Percentiles rank a stretch among this genome's conserved stretches.
phyloP scores from a whole-genome alignment of 805 yeast genomes.

The Wickerhamomyces chaumierensis region DNA sequence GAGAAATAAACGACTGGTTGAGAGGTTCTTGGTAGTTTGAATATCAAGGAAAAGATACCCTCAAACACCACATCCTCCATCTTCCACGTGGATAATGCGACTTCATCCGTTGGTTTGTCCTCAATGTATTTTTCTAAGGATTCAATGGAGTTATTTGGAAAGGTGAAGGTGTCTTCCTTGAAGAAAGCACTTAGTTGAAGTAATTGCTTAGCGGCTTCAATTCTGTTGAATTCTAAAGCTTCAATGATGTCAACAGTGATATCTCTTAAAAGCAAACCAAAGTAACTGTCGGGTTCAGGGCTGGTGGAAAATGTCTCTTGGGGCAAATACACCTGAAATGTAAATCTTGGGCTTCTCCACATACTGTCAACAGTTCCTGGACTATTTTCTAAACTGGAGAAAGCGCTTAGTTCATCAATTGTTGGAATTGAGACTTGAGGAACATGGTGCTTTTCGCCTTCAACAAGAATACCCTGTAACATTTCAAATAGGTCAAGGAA shows the following conservation, averaged over 20 bases:
- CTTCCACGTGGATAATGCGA: conserved; percentile 60
- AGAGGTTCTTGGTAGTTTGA: conserved; percentile 58
- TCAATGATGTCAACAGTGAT: conserved; percentile 63
- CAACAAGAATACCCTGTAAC: conserved; percentile 8
- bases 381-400: conserved; percentile 23
- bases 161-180: conserved; percentile 50
- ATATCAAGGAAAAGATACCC: conserved; percentile 64
- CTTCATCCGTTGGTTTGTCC: conserved; percentile 25
- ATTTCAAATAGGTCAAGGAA: conserved; percentile 26
- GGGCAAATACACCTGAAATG: conserved; percentile 49
- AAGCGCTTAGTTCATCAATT: conserved; percentile 22
- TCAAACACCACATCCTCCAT: conserved; percentile 86
- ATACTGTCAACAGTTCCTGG: conserved; percentile 47
- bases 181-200: conserved; percentile 65
- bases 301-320: conserved; percentile 53
- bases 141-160: conserved; percentile 71
- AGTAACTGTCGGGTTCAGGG: conserved; percentile 39
- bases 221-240: conserved; percentile 79
- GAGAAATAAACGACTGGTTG: conserved; percentile 72
- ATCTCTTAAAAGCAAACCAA: conserved; percentile 62
- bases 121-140: conserved; percentile 36
- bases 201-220: conserved; percentile 76
- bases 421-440: conserved; percentile 24
- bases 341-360: conserved; percentile 55
- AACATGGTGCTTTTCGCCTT: conserved; percentile 10